phyloP scores from a whole-genome alignment of 768 basidiomycete species.

The Suillus variegatus region DNA sequence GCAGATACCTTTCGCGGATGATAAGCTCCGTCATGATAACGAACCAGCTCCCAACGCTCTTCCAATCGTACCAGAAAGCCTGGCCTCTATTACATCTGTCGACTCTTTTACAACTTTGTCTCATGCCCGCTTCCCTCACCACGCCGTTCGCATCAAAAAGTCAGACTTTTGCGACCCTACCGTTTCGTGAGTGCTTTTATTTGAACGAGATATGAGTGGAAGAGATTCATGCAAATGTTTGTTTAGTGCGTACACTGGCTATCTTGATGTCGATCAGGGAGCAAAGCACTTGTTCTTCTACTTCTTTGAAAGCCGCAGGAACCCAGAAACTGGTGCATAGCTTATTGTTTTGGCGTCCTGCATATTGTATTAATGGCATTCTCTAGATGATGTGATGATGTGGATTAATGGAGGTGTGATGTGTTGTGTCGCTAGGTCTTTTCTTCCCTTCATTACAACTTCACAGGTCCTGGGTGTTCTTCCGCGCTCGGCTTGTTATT shows the following conservation, averaged over 20 bases:
- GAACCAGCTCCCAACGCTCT: background rate
- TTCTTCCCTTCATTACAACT: constrained; percentile 1
- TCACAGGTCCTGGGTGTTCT: constrained; percentile 57
- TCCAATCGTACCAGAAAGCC: background rate
- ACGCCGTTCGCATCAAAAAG: constrained; percentile 62
- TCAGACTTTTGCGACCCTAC: constrained; percentile 63
- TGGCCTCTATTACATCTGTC: constrained; percentile 29
- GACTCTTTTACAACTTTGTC: constrained; percentile 39
- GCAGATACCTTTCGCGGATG: background rate
- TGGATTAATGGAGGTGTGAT: constrained; percentile 66
- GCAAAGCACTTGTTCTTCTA: constrained; percentile 57
- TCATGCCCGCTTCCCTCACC: constrained; percentile 53
- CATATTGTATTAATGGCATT: background rate
- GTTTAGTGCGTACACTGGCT: constrained; percentile 46
- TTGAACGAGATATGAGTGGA: background rate
- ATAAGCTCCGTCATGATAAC: background rate
- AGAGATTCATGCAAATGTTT: background rate
- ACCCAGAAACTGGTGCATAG: constrained; percentile 39
- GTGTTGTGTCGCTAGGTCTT: background rate
- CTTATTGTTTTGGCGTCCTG: background rate
- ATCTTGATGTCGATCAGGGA: constrained; percentile 49
- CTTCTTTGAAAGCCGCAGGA: constrained; percentile 58
- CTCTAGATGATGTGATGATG: constrained; percentile 63
- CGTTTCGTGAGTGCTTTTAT: constrained; percentile 33
- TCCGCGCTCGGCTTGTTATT: constrained; percentile 59